Evolutionary conservation across 2,329 filamentous ascomycete species (phyloP).

Genomic region (Bipolaris sorokiniana): DNA sequence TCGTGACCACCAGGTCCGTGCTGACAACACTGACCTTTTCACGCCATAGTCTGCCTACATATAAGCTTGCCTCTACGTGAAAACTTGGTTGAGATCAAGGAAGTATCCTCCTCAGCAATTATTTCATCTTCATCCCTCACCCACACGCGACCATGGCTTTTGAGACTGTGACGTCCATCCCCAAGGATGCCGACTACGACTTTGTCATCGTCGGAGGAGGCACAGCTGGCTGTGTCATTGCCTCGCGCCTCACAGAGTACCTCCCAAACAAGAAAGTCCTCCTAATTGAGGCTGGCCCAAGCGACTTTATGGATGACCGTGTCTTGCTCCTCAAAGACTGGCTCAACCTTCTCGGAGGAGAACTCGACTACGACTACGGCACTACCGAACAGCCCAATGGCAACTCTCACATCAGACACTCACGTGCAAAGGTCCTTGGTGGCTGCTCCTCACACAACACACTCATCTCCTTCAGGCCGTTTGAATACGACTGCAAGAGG

Average conservation of each 20-base stretch:
- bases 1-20: conserved; percentile 3
- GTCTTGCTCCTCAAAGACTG: conserved; percentile 87
- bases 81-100: neutral
- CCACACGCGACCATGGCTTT: conserved; percentile 34
- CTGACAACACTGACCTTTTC: conserved; percentile 1
- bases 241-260: conserved; percentile 79
- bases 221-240: conserved; percentile 85
- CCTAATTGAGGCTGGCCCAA: conserved; percentile 86
- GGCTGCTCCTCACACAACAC: conserved; percentile 96
- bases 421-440: conserved; percentile 87
- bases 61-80: conserved; percentile 13
- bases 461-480: conserved; percentile 88
- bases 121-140: conserved; percentile 1
- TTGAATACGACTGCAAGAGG: conserved; percentile 83
- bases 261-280: conserved; percentile 81
- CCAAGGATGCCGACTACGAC: conserved; percentile 71
- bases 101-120: conserved; percentile 8
- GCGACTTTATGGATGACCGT: conserved; percentile 85
- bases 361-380: conserved; percentile 89
- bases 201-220: conserved; percentile 86
- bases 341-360: conserved; percentile 80
- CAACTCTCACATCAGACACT: conserved; percentile 91
- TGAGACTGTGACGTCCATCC: conserved; percentile 65
- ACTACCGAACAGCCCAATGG: conserved; percentile 89
- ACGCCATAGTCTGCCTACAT: conserved; percentile 8